Conservation (phyloP, 73 alveolate genomes). For the Tetrahymena thermophila region DNA sequence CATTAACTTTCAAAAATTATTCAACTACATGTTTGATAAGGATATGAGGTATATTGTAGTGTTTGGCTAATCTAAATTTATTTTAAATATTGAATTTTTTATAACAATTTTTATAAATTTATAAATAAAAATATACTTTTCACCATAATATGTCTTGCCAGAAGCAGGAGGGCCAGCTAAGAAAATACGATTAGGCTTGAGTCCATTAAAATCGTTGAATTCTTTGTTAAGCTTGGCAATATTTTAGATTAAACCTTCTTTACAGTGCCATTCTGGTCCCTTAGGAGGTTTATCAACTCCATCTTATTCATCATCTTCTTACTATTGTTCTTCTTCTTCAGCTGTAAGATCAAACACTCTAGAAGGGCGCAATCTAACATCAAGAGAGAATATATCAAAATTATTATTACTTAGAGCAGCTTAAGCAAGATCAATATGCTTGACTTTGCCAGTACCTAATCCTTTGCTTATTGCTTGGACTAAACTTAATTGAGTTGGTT, state of each 20-base stretch:
- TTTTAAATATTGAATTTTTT: background rate
- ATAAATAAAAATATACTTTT: background rate
- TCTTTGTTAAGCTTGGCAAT: conserved; percentile 43
- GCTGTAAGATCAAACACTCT: conserved; percentile 36
- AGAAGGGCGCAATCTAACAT: conserved; percentile 44
- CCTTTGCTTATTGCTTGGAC: conserved; percentile 40
- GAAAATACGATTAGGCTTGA: conserved; percentile 42
- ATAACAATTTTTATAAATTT: background rate
- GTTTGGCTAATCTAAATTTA: background rate
- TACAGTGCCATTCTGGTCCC: conserved; percentile 50
- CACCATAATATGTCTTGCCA: conserved; percentile 19
- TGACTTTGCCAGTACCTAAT: conserved; percentile 28
- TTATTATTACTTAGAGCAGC: conserved; percentile 32
- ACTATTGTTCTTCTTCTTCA: conserved; percentile 11
- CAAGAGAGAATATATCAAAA: conserved; percentile 38
- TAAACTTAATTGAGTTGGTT: conserved; percentile 32
- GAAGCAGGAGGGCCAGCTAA: conserved; percentile 57
- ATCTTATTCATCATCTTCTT: conserved; percentile 26
- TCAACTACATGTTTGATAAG: conserved; percentile 24
- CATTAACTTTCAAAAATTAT: conserved; percentile 39
- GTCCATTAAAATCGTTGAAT: conserved; percentile 35
- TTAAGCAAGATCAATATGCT: background rate
- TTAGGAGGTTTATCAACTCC: conserved; percentile 14
- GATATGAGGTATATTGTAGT: conserved; percentile 34
- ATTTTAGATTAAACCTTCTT: conserved; percentile 46